Conservation (phyloP, 2,329 filamentous ascomycete genomes). For the Aspergillus japonicus region DNA sequence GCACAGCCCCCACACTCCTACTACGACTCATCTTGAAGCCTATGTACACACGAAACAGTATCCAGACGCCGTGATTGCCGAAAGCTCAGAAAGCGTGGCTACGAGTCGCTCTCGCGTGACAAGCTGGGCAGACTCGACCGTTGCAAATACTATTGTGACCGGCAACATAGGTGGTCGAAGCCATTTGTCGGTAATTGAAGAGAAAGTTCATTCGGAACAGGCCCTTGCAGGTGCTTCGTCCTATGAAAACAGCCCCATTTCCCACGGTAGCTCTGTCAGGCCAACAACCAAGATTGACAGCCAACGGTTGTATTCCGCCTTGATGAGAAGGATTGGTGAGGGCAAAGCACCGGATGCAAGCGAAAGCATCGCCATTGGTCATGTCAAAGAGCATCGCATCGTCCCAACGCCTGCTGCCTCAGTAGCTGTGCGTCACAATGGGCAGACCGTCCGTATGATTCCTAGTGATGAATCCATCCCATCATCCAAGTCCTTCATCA, state of each 20-base stretch:
- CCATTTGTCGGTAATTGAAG: slow-evolving; percentile 46
- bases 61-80: slow-evolving; percentile 25
- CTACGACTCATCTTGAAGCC: neutral
- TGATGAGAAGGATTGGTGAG: slow-evolving; percentile 42
- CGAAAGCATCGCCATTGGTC: slow-evolving; percentile 28
- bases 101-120: slow-evolving; percentile 47
- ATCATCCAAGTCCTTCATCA: slow-evolving; percentile 33
- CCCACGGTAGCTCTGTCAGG: slow-evolving; percentile 12
- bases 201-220: slow-evolving; percentile 33
- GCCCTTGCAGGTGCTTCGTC: neutral
- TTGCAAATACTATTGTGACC: slow-evolving; percentile 40
- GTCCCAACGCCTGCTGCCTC: slow-evolving; percentile 32
- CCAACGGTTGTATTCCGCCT: slow-evolving; percentile 44
- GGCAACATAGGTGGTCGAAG: slow-evolving; percentile 35
- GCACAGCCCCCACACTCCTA: neutral
- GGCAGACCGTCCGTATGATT: slow-evolving; percentile 31
- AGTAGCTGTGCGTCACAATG: slow-evolving; percentile 23
- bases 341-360: slow-evolving; percentile 17
- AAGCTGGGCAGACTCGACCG: slow-evolving; percentile 50
- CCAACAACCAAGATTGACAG: slow-evolving; percentile 33
- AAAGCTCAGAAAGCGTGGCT: slow-evolving; percentile 34
- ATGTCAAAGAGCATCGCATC: slow-evolving; percentile 31
- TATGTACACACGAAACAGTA: slow-evolving; percentile 9
- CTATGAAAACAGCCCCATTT: slow-evolving; percentile 13
- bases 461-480: slow-evolving; percentile 32